Percentiles rank a stretch among this genome's conserved stretches.
Evolutionary conservation across 805 yeast genomes (phyloP).

Genomic region (Komagataella populi): DNA sequence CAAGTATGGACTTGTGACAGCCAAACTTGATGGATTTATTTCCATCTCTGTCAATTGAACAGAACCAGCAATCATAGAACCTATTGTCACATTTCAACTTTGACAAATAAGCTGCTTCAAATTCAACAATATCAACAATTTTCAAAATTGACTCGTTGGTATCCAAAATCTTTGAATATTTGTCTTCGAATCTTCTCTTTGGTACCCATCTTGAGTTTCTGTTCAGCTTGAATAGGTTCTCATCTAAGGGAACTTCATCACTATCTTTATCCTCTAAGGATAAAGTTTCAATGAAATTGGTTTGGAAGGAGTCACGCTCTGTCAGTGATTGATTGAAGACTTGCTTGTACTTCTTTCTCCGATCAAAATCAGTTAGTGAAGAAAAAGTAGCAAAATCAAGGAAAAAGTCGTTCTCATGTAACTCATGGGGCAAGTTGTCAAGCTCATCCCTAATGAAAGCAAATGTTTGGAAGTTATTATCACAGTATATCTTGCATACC

Average conservation of each 20-base stretch:
- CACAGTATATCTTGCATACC: conserved; percentile 52
- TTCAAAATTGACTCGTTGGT: background rate
- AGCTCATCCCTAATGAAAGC: conserved; percentile 54
- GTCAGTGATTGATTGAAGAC: background rate
- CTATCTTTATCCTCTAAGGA: background rate
- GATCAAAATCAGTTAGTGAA: conserved; percentile 21
- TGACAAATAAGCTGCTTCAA: background rate
- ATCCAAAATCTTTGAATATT: background rate
- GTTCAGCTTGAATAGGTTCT: background rate
- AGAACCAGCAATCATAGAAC: background rate
- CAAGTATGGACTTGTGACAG: background rate
- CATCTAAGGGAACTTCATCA: background rate
- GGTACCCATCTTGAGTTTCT: background rate
- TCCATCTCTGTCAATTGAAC: background rate
- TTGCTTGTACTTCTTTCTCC: background rate
- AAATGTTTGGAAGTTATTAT: conserved; percentile 50
- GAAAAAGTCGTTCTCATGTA: conserved; percentile 30
- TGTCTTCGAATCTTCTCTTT: background rate
- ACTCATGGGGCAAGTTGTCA: conserved; percentile 40
- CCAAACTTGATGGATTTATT: background rate
- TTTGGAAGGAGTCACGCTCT: background rate
- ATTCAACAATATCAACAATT: background rate
- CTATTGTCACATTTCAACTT: background rate
- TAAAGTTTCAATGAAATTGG: background rate
- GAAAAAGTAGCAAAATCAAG: conserved; percentile 44